Evolutionary conservation across 495 filamentous ascomycete genomes (phyloP), one percentile per base, ranked within the genome.

Genomic region (Parmelia sp.): DNA sequence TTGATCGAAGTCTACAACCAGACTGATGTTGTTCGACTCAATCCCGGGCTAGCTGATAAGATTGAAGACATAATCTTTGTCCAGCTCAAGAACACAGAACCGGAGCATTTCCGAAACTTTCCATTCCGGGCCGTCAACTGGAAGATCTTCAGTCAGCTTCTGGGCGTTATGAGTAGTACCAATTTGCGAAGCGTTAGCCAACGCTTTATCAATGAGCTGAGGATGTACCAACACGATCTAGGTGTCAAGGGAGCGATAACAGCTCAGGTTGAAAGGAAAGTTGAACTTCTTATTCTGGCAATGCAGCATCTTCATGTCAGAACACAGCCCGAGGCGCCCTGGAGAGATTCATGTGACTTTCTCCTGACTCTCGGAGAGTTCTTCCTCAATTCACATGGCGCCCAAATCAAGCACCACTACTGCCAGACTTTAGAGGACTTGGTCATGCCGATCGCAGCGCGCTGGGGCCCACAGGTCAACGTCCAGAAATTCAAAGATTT

Each of bases 51-150:
- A 88, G 90, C 90, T 58, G 89, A 90, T 57, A 90, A 90, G 58
- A 79, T 98, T 21, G 93, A 97, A 74, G 89, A 87, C 55, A 96
- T 97, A 57, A 95, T 97, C 58, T 98, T 97, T 73, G 86, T 87
- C 39, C 93, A 96, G 71, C 77, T 98, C 23, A 92, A 90, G 71
- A 87, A 84, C 23, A 88, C 90, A n/a, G 92, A 97, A 55, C 86
- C 88, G 1, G 90, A 96, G 10, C 45, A 53, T 31, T 80, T 97
- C 19, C 79, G 86, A 25, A 80, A 82, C 15, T 96, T 91, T 3
- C 85, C 90, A 8, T 82, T 96, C 11, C 88, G 90, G 65, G 84
- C 92, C 77, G 88, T 94, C 21, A 97, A 97, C 73, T 97, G 94
- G 94, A 88, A 88, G 61, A 86, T 97, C 17, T 96, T 96, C 70